Evolutionary conservation across 1,139 yeast species (phyloP).

Genomic region (Pichia sp.): DNA sequence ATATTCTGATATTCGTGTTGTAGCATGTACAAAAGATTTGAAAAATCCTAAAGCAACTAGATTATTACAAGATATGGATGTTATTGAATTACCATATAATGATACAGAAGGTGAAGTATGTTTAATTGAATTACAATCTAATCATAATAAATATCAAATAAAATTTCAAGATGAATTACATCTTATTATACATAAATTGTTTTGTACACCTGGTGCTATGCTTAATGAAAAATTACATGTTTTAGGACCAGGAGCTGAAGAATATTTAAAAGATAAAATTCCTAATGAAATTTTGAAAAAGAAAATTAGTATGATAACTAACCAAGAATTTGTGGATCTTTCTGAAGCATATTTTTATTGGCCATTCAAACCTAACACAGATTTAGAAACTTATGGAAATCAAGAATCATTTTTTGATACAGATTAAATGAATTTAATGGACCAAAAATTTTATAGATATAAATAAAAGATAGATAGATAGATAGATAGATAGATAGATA

Average conservation of each 20-base stretch:
- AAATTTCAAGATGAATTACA: slow-evolving; percentile 48
- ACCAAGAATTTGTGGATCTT: slow-evolving; percentile 48
- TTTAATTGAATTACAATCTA: slow-evolving; percentile 58
- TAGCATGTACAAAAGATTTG: slow-evolving; percentile 22
- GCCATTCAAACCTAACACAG: slow-evolving; percentile 78
- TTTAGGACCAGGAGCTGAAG: slow-evolving; percentile 79
- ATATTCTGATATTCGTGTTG: slow-evolving; percentile 21
- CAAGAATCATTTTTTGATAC: slow-evolving; percentile 19
- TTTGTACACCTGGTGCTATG: slow-evolving; percentile 46
- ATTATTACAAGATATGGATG: slow-evolving; percentile 9
- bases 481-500: too few relatives aligned
- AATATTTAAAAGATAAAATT: slow-evolving; percentile 43
- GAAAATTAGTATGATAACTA: slow-evolving; percentile 42
- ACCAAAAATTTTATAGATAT: too few relatives aligned
- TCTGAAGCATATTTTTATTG: slow-evolving; percentile 54
- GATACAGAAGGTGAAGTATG: slow-evolving; percentile 22
- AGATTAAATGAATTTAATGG: too few relatives aligned
- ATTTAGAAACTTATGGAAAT: slow-evolving; percentile 35
- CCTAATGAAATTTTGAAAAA: slow-evolving; percentile 38
- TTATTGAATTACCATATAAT: slow-evolving; percentile 18
- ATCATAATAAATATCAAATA: slow-evolving; percentile 22
- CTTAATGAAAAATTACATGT: slow-evolving; percentile 44
- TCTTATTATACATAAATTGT: slow-evolving; percentile 57
- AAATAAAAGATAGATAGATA: too few relatives aligned
- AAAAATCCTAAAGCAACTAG: slow-evolving; percentile 13